Evolutionary conservation across 352 stramenopile genomes (phyloP), one percentile per base, ranked within the genome.

Genomic region (Phytophthora fragariae): DNA sequence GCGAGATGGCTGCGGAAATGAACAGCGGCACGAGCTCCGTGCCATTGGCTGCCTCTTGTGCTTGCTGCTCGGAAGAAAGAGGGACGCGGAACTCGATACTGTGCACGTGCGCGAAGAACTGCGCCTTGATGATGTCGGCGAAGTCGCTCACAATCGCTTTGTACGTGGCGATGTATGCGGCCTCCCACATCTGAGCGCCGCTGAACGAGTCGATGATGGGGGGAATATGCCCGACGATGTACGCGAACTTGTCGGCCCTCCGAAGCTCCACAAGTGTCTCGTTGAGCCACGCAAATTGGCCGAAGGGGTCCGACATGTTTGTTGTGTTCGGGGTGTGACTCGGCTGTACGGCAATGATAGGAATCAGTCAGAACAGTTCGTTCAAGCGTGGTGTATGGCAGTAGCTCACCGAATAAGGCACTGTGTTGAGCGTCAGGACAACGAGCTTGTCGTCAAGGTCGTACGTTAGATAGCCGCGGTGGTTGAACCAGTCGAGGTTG

Each of bases 51-150:
- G 35, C 71, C 39, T 72, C 19, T 54, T 67, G 57, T 2, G 35
- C 50, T 9, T 56, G 49, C 58, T 81, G 65, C 31, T 81, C 74
- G 10, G 62, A 62, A 3, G 52, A 27, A 1, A 81, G 47, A 15
- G 83, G 77, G 5, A 92, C 71, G 19, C 94, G 91, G 73, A 98
- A 95, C 76, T 98, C 94, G 68, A 98, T 81, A 19, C 83, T 92
- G 77, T 98, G 93, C 1, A 98, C 80, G 80, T 98, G 94, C 1
- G 89, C 94, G 87, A 97, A 98, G 60, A 98, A 76, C 72, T 95
- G 88, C 9, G 83, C 80, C 67, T 97, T 91, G 41, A 97, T 73
- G 33, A 91, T 77, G 37, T 88, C 68, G 0, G 76, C 15, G 65
- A 86, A 95, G 24, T 80, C 19, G 37, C 74, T 62, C 17, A 97